phyloP scores from a whole-genome alignment of 257 asterid genomes.

The Solanum paucissectum region DNA sequence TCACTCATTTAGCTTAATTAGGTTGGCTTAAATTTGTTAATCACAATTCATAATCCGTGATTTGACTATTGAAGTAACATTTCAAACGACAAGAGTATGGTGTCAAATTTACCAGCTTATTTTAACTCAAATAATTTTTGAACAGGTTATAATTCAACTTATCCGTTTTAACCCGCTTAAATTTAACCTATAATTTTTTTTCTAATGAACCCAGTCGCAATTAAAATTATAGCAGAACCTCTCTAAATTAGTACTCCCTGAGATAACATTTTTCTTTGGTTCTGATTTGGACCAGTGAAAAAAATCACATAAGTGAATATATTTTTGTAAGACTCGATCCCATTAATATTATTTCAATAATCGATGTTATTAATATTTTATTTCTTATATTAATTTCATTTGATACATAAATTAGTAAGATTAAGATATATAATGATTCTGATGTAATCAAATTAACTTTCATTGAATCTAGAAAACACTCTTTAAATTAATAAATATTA shows the following conservation, averaged over 20 bases:
- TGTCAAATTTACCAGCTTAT: neutral
- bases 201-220: neutral
- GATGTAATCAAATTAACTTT: no score
- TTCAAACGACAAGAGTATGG: neutral
- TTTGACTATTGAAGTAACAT: neutral
- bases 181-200: neutral
- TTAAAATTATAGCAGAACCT: neutral
- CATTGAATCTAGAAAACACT: neutral
- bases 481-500: no score
- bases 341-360: no score
- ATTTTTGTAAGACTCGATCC: neutral
- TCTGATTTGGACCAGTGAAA: neutral
- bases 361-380: no score
- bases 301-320: no score
- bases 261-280: no score
- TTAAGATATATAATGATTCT: no score
- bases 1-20: neutral
- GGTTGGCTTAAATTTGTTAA: neutral
- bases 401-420: no score
- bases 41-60: neutral
- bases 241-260: neutral
- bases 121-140: neutral
- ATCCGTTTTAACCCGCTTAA: neutral
- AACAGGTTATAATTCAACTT: neutral
- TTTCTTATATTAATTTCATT: no score